phyloP scores from a whole-genome alignment of 768 basidiomycete species.

The Tulasnella sp. region DNA sequence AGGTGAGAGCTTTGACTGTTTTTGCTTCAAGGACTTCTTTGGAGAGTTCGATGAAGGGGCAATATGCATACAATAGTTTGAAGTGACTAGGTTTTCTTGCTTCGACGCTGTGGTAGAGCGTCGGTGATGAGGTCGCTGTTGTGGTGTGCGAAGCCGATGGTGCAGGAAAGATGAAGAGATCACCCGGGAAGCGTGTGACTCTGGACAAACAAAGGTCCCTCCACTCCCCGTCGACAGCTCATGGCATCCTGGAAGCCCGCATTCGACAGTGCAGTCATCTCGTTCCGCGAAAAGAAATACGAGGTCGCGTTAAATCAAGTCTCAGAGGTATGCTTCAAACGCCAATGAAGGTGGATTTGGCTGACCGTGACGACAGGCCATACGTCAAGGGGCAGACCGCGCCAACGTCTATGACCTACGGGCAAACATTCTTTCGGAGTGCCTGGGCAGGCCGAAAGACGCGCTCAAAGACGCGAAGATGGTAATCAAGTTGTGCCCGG shows the following conservation, averaged over 20 bases:
- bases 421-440: conserved; percentile 10
- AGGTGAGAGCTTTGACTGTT: conserved; percentile 17
- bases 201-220: neutral
- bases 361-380: neutral
- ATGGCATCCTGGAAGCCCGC: conserved; percentile 4
- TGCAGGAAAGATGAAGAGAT: neutral
- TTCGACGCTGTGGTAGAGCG: conserved; percentile 21
- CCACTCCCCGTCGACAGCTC: neutral
- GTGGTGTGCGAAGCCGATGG: neutral
- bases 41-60: conserved; percentile 20
- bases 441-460: conserved; percentile 1
- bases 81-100: neutral
- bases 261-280: conserved; percentile 3
- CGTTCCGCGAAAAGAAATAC: conserved; percentile 15
- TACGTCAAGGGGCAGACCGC: conserved; percentile 22
- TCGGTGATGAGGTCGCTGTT: conserved; percentile 3
- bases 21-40: conserved; percentile 21
- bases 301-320: neutral
- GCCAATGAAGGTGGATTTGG: neutral
- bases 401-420: conserved; percentile 26
- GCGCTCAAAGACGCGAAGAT: conserved; percentile 26
- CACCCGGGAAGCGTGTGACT: neutral
- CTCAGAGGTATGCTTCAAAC: conserved; percentile 12
- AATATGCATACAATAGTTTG: conserved; percentile 25
- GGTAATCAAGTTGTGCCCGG: conserved; percentile 21